Evolutionary conservation across 2,329 filamentous ascomycete species (phyloP).

Genomic region (Macrophomina phaseolina): DNA sequence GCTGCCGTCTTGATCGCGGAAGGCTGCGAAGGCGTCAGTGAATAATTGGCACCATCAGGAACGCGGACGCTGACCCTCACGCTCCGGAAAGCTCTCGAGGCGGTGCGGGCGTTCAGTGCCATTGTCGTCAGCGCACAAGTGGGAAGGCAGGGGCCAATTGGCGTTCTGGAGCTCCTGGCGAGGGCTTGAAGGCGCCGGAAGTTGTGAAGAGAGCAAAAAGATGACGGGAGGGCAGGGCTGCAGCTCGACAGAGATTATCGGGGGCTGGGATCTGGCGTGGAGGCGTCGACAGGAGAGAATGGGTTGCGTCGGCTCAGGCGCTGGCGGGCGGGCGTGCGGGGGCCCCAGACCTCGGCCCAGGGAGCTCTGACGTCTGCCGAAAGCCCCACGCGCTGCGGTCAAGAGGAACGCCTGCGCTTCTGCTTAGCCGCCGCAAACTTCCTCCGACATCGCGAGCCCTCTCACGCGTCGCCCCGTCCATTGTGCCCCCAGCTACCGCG

Average conservation of each 20-base stretch:
- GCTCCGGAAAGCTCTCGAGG: constrained; percentile 67
- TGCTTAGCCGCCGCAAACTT: neutral
- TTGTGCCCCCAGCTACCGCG: neutral
- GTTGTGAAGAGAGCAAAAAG: neutral
- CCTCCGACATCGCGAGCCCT: neutral
- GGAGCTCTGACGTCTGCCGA: constrained; percentile 14
- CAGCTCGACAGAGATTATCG: constrained; percentile 8
- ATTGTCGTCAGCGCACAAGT: constrained; percentile 48
- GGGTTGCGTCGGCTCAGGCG: constrained; percentile 20
- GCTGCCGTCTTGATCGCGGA: constrained; percentile 40
- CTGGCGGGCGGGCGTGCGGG: constrained; percentile 33
- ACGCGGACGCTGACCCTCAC: constrained; percentile 60
- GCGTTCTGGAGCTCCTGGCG: neutral
- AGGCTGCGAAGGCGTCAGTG: constrained; percentile 36
- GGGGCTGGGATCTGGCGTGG: neutral
- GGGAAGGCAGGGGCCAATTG: neutral
- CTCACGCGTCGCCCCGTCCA: neutral
- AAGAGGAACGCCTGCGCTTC: neutral
- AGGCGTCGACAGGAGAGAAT: neutral
- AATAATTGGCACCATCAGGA: constrained; percentile 19
- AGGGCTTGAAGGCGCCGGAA: neutral
- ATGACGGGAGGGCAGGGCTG: neutral
- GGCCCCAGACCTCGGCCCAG: constrained; percentile 23
- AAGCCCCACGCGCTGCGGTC: constrained; percentile 13
- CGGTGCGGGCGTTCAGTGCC: constrained; percentile 68